These are phyloP conservation scores for Mallotus japonicus DNA, from an alignment of 441 rosid species.

Conservation along the genomic window DNA sequence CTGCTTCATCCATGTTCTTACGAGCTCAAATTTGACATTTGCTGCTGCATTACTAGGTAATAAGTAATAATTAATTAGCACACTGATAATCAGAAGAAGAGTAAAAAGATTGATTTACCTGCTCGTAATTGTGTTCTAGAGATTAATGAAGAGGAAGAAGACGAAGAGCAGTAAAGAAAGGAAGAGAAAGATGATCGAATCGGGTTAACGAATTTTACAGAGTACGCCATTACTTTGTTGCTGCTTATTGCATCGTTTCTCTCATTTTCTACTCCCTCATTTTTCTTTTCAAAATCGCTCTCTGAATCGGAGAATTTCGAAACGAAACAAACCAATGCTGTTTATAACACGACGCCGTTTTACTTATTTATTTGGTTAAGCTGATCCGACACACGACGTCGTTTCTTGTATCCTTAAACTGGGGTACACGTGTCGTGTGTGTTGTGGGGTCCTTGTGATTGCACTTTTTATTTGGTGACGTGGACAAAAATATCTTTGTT, in stretches of 20 bases:
- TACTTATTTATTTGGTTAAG: too few species aligned
- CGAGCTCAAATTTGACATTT: conserved; percentile 22
- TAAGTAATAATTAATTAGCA: not conserved
- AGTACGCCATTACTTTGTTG: conserved; percentile 25
- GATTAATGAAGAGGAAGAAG: not conserved
- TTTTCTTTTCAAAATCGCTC: not conserved
- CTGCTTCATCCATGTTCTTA: conserved; percentile 27
- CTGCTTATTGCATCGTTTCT: not conserved
- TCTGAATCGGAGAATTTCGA: conserved; percentile 24
- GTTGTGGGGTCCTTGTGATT: not conserved
- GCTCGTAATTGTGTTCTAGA: not conserved
- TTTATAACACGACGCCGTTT: not conserved
- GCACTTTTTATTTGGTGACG: not conserved
- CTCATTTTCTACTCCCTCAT: not conserved
- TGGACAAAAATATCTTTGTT: not conserved
- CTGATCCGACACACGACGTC: too few species aligned
- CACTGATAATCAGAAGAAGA: not conserved
- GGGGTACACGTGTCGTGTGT: not conserved
- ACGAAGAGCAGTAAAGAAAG: not conserved
- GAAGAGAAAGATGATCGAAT: conserved; percentile 26
- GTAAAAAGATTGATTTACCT: conserved; percentile 16
- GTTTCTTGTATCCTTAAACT: too few species aligned
- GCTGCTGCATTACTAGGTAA: conserved; percentile 7
- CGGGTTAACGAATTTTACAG: conserved; percentile 32
- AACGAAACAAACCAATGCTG: not conserved